Evolutionary conservation across 2,329 filamentous ascomycete species (phyloP), one percentile per base, ranked within the genome.

Genomic region (Colletotrichum sansevieriae): DNA sequence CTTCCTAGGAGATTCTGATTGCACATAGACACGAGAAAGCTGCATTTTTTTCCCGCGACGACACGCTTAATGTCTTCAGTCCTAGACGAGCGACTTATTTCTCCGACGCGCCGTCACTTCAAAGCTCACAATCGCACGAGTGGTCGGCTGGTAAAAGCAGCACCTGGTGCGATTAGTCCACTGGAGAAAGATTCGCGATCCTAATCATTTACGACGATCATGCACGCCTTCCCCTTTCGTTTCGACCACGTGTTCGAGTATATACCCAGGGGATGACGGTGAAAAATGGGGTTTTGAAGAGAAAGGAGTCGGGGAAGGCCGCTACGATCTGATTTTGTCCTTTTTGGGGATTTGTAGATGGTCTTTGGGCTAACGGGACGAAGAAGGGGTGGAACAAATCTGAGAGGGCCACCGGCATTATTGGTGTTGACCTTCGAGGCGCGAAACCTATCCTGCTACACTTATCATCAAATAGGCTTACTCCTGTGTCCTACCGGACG

Each of bases 221-320:
- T 37, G 71, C 75, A 70, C 29, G 71, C 76, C 73, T 74, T 76
- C 73, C 75, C 73, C 74, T 74, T 78, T 79, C 73, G 72, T 76
- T 78, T 79, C 76, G 73, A 71, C 35, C 33, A 37, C 43, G 75
- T 76, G 71, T 76, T 76, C 74, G 75, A 77, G 78, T 77, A 79
- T 82, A 82, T 82, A 82, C 80, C 80, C 78, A 72, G 59, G 58
- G 54, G 70, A 20, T 43, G 73, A 72, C 71, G 70, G 71, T 39
- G 37, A 73, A 71, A 73, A 75, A 75, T 25, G 25, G 75, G 56
- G 56, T 46, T 78, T 78, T 75, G 72, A 66, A 66, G 72, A 63
- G 65, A 65, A 73, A 74, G 75, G 69, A 72, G 72, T 73, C 71
- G 75, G 76, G 76, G 75, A 77, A 76, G 72, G 71, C 65, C 66